Percentiles rank a stretch among this genome's conserved stretches.
Evolutionary conservation across 2,329 filamentous ascomycete genomes (phyloP).

Genomic region (Colletotrichum sp.): DNA sequence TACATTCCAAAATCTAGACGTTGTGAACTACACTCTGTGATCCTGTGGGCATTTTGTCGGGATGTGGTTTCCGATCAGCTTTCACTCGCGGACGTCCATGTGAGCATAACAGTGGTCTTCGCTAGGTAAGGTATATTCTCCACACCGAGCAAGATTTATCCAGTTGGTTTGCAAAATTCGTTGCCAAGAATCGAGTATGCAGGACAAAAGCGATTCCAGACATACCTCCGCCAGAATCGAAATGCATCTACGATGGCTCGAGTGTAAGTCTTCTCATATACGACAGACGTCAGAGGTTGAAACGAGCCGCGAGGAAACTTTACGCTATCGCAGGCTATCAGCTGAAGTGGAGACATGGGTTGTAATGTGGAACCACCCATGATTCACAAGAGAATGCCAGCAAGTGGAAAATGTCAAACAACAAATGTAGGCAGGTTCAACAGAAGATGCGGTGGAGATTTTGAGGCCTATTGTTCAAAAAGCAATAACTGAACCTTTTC

Average conservation of each 20-base stretch:
- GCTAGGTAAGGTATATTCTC: neutral
- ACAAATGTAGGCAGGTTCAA: neutral
- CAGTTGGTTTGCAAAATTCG: neutral
- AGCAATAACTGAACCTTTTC: too few species aligned
- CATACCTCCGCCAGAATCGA: fast-evolving
- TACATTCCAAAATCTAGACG: neutral
- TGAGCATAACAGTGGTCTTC: neutral
- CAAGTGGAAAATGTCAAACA: neutral
- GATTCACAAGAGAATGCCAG: neutral
- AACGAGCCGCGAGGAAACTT: neutral
- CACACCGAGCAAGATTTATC: neutral
- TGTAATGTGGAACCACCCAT: neutral
- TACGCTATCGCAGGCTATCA: neutral
- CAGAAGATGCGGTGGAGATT: neutral
- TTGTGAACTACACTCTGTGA: neutral
- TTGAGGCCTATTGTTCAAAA: neutral
- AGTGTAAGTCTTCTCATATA: neutral
- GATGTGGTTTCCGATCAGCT: neutral
- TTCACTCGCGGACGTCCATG: neutral
- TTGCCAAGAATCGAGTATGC: neutral
- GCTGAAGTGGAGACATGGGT: neutral
- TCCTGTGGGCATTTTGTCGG: neutral
- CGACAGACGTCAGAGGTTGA: neutral
- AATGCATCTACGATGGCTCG: neutral
- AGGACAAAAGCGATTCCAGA: fast-evolving